Conservation (phyloP, 331 rosid genomes). For the Phaseolus coccineus region DNA sequence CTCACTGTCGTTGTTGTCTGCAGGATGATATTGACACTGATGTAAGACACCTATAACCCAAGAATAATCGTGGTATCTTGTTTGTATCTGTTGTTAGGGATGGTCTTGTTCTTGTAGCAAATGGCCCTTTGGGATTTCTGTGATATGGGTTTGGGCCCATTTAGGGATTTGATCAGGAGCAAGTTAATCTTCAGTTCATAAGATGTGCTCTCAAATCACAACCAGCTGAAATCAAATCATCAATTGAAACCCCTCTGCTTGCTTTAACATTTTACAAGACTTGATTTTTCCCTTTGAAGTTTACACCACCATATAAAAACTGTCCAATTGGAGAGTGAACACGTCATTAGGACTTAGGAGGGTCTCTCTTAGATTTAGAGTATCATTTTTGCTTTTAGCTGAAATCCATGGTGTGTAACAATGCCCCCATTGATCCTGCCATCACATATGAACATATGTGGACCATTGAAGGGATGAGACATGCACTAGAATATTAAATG, state of each 20-base stretch:
- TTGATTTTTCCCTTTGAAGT: background rate
- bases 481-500: conserved; percentile 42
- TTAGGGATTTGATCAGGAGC: background rate
- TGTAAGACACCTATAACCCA: background rate
- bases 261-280: background rate
- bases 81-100: background rate
- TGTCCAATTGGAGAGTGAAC: conserved; percentile 8
- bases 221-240: background rate
- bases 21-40: conserved; percentile 15
- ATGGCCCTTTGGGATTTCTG: background rate
- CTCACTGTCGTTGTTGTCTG: conserved; percentile 3
- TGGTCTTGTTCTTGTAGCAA: conserved; percentile 16
- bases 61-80: background rate
- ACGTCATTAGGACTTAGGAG: background rate
- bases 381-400: conserved; percentile 22
- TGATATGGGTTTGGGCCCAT: background rate
- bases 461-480: conserved; percentile 17
- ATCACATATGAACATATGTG: background rate
- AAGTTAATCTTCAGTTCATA: background rate
- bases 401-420: conserved; percentile 33
- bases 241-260: background rate
- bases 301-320: background rate
- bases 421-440: background rate
- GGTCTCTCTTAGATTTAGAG: background rate
- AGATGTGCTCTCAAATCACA: background rate